These are phyloP conservation scores for Tilletia setariae DNA, from an alignment of 1,284 basidiomycete species.

Conservation along the genomic window DNA sequence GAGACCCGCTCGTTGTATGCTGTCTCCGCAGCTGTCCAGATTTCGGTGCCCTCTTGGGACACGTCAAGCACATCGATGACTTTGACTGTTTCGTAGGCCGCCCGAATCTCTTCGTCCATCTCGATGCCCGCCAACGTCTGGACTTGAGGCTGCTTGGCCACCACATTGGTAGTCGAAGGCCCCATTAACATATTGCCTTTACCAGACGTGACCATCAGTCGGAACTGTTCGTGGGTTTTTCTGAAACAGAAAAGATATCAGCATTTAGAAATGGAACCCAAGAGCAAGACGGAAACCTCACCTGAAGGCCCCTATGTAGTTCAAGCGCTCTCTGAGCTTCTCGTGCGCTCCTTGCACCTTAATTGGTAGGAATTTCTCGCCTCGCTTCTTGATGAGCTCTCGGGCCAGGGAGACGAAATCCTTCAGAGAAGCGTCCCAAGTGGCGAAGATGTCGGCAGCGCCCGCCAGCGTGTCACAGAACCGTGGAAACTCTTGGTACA, in stretches of 20 bases:
- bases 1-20: conserved; percentile 97
- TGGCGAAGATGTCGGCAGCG: conserved; percentile 78
- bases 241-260: background rate
- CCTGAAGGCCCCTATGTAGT: conserved; percentile 82
- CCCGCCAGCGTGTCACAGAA: conserved; percentile 81
- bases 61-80: conserved; percentile 90
- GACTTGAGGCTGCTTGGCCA: conserved; percentile 35
- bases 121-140: conserved; percentile 66
- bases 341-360: conserved; percentile 87
- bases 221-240: conserved; percentile 94
- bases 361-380: conserved; percentile 94
- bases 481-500: conserved; percentile 88
- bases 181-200: conserved; percentile 61
- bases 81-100: conserved; percentile 86
- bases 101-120: conserved; percentile 95
- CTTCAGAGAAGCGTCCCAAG: conserved; percentile 96
- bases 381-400: conserved; percentile 85
- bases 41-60: conserved; percentile 83
- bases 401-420: conserved; percentile 96
- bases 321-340: conserved; percentile 81
- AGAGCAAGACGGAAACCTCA: background rate
- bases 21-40: conserved; percentile 93
- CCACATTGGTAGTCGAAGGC: conserved; percentile 18
- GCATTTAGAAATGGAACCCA: background rate
- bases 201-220: conserved; percentile 93